Base-by-base conservation (phyloP, 805 yeast species). In the Metschnikowia corniflorae region DNA sequence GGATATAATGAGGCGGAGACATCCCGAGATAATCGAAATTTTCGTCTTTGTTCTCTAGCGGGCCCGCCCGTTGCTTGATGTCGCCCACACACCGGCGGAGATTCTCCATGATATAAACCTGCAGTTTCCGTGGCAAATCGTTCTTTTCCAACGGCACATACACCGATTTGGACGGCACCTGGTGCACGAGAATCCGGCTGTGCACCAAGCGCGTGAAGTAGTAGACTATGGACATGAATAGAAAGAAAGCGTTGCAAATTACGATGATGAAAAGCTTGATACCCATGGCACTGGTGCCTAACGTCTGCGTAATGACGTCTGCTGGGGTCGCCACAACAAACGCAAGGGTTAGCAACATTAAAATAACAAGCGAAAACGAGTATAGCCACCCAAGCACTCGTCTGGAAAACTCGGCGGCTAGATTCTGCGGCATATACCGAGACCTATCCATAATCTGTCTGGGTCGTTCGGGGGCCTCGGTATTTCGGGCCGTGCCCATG, bases 231-330 rank as follows among this genome's bases (percentile, higher is more conserved):
- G 78, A 60, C 6, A 73, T 47, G 0, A 82, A 40, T 1, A 78
- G 64, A 44, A 85, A 78, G 1, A 77, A 60, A 2, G 79, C 86
- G 50, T 85, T 70, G 6, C 83, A 86, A 29, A 79, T 75, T 6
- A 85, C 77, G 15, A 88, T 86, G 41, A 89, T 86, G 44, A 89
- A 81, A 3, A 91, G 77, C 55, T 88, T 86, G 55, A 86, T 66
- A 1, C 86, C 93, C 49, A 84, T 77, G 42, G 76, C 75, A 9
- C 70, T 60, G 4, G 77, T 61, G 6, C 66, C 65, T 3, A 77
- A 66, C 1, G 82, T 70, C 47, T 77, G 74, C 1, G 75, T 65
- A 42, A 88, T 78, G 20, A 87, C 78, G 58, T 91, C 97, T 12
- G 87, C 75, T 0, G 95, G 95, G 0, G 91, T 66, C 7, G 83